A percentile compares a stretch with the other conserved stretches of the same genome.
phyloP scores from a whole-genome alignment of 2,329 filamentous ascomycete genomes.

The Trichoderma sp. region DNA sequence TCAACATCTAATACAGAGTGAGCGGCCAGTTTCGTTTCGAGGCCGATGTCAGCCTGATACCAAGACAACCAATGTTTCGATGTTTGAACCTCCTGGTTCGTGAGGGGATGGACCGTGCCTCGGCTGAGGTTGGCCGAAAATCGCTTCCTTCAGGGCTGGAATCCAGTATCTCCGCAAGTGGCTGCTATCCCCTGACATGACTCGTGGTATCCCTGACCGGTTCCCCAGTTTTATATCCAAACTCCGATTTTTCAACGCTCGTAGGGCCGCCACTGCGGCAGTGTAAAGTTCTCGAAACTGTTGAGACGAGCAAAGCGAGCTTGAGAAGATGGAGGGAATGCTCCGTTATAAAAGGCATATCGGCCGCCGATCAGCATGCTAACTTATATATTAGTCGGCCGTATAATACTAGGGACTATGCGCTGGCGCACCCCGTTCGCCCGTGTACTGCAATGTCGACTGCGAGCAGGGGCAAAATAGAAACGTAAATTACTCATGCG shows the following conservation, averaged over 20 bases:
- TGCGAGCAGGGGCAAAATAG: neutral
- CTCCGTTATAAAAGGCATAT: neutral
- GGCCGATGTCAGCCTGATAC: neutral
- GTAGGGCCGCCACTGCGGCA: neutral
- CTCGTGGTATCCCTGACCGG: neutral
- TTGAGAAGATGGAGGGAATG: neutral
- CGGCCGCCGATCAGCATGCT: neutral
- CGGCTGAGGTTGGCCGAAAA: neutral
- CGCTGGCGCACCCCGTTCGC: neutral
- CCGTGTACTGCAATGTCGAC: neutral
- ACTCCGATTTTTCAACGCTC: neutral
- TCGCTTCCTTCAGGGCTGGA: neutral
- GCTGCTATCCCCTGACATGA: slow-evolving; percentile 2
- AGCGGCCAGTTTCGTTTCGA: too few relatives aligned
- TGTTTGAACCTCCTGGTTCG: neutral
- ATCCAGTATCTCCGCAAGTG: neutral
- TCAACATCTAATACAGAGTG: neutral
- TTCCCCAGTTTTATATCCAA: neutral
- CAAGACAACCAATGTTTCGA: neutral
- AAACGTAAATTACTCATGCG: neutral
- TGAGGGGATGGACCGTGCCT: neutral
- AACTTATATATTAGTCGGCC: neutral
- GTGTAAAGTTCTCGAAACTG: neutral
- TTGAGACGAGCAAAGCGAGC: neutral
- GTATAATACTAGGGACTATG: neutral